Evolutionary conservation across 345 rosid genomes (phyloP).

Genomic region (Euphorbia peplus): DNA sequence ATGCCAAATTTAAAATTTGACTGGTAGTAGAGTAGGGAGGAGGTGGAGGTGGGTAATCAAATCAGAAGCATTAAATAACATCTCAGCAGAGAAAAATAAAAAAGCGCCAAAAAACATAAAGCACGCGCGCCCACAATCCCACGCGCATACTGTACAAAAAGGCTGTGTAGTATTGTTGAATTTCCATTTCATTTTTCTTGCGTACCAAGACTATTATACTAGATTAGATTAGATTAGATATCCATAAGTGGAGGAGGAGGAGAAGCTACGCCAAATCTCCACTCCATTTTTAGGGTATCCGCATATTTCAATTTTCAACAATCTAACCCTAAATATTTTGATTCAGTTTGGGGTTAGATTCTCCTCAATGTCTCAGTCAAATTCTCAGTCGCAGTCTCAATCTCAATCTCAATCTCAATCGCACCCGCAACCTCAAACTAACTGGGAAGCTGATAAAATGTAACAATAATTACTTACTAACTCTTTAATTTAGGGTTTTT

Average conservation of each 20-base stretch:
- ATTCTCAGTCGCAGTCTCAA: neutral
- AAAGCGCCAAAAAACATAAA: slow-evolving; percentile 2
- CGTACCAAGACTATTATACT: slow-evolving; percentile 1
- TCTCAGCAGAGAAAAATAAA: neutral
- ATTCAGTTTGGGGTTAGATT: too few relatives aligned
- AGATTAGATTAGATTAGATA: too few relatives aligned
- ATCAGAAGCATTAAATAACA: neutral
- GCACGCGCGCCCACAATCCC: neutral
- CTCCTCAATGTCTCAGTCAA: slow-evolving; percentile 3
- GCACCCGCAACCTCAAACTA: slow-evolving; percentile 60
- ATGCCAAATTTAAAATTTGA: neutral
- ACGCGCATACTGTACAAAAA: neutral
- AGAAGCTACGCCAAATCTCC: neutral
- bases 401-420: slow-evolving; percentile 2
- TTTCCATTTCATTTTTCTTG: neutral
- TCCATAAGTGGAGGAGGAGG: neutral
- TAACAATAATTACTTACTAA: slow-evolving; percentile 43
- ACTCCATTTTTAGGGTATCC: neutral
- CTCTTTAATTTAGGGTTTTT: neutral
- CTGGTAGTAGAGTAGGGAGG: too few relatives aligned
- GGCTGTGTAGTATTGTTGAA: neutral
- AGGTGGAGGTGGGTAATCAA: neutral
- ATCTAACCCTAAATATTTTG: slow-evolving; percentile 3
- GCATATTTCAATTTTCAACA: neutral
- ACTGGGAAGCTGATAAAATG: slow-evolving; percentile 99